Conservation (phyloP, 164 flowering plant genomes). For the Aristolochia fimbriata region DNA sequence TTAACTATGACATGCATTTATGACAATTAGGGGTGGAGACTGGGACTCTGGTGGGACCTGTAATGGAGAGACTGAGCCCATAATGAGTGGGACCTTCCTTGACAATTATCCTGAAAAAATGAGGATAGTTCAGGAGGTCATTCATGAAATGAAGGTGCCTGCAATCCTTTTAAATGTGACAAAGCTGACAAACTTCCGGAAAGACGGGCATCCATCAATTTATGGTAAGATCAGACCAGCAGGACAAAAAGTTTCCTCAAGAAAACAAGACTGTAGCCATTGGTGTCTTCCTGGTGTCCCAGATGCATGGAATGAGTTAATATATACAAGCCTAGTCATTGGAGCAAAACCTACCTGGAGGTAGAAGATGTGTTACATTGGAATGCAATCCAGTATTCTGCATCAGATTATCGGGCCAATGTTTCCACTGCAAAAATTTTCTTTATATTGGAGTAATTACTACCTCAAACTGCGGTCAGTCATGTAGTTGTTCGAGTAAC, state of each 20-base stretch:
- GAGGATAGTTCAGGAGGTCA: slow-evolving; percentile 78
- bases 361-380: not conserved
- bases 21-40: slow-evolving; percentile 75
- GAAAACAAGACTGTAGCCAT: slow-evolving; percentile 87
- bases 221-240: slow-evolving; percentile 41
- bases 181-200: slow-evolving; percentile 70
- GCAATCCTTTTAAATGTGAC: slow-evolving; percentile 65
- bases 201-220: slow-evolving; percentile 90
- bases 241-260: slow-evolving; percentile 43
- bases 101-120: slow-evolving; percentile 73
- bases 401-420: no score
- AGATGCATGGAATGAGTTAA: slow-evolving; percentile 95
- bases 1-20: not conserved
- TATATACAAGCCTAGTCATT: slow-evolving; percentile 45
- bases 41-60: slow-evolving; percentile 98
- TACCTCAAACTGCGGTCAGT: no score
- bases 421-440: no score
- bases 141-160: slow-evolving; percentile 45
- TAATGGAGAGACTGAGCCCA: slow-evolving; percentile 71
- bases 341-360: slow-evolving; percentile 1
- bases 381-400: no score
- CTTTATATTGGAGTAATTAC: no score
- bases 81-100: slow-evolving; percentile 42
- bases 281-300: slow-evolving; percentile 99
- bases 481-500: no score